These are phyloP conservation scores for Alternaria solani DNA, from an alignment of 2,329 filamentous ascomycete species.

Conservation along the genomic window DNA sequence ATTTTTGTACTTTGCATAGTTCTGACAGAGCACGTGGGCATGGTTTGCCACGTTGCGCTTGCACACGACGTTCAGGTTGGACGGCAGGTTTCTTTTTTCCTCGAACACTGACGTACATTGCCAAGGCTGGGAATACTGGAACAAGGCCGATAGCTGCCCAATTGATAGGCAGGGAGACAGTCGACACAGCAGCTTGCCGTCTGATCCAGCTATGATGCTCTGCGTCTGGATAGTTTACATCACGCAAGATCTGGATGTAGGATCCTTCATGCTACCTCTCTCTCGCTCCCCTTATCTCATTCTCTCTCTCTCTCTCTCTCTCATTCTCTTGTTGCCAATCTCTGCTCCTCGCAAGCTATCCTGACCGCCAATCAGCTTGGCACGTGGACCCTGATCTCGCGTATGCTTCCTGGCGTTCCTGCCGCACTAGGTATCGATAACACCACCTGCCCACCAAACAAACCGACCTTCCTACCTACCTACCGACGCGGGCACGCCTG, in stretches of 20 bases:
- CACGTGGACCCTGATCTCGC: conserved; percentile 40
- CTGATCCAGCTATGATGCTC: not conserved
- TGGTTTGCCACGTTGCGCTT: not conserved
- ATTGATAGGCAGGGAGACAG: not conserved
- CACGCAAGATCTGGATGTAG: not conserved
- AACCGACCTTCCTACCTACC: conserved; percentile 16
- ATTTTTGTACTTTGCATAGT: not conserved
- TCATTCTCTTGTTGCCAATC: not conserved
- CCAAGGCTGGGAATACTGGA: conserved; percentile 21
- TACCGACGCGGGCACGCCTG: conserved; percentile 26
- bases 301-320: conserved; percentile 1
- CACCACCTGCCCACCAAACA: conserved; percentile 21
- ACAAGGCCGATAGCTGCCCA: conserved; percentile 2
- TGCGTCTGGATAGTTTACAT: not conserved
- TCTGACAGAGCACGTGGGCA: not conserved
- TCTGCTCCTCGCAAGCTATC: not conserved
- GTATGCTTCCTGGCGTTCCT: conserved; percentile 15
- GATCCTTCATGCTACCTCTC: not conserved
- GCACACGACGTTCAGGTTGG: not conserved
- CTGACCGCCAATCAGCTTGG: conserved; percentile 38
- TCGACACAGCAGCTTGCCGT: conserved; percentile 5
- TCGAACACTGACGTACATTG: conserved; percentile 28
- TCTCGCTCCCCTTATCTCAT: not conserved
- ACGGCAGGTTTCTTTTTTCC: conserved; percentile 21
- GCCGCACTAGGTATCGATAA: conserved; percentile 19